A percentile compares a stretch with the other conserved stretches of the same genome.
Evolutionary conservation across 1,284 basidiomycete genomes (phyloP).

Genomic region (Tilletiaria anomala): DNA sequence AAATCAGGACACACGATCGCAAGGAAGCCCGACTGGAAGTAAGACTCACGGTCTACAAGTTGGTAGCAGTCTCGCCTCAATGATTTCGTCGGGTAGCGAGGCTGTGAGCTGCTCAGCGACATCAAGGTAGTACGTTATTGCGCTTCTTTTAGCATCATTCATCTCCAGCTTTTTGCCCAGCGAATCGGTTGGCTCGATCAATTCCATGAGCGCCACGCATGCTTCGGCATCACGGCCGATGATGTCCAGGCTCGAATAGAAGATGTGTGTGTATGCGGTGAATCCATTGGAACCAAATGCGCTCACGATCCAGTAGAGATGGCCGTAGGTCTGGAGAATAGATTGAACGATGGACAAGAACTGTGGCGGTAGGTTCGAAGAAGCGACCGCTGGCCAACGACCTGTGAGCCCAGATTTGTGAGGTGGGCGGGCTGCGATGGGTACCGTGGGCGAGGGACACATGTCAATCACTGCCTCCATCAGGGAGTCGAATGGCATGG

Average conservation of each 20-base stretch:
- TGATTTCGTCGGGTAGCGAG: slow-evolving; percentile 22
- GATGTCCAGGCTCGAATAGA: slow-evolving; percentile 33
- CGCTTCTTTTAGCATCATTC: too few species aligned
- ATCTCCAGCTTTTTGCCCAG: not conserved
- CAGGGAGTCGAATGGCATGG: slow-evolving; percentile 35
- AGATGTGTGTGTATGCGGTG: slow-evolving; percentile 31
- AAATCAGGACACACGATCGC: not conserved
- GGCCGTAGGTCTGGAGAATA: slow-evolving; percentile 18
- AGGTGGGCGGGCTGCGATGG: slow-evolving; percentile 3
- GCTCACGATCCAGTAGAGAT: slow-evolving; percentile 30
- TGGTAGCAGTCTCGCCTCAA: slow-evolving; percentile 21
- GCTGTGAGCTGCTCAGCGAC: slow-evolving; percentile 29
- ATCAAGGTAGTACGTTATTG: slow-evolving; percentile 27
- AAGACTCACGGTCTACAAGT: slow-evolving; percentile 13
- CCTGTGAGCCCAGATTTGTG: slow-evolving; percentile 2
- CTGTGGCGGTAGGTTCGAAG: slow-evolving; percentile 20
- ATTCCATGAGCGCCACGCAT: slow-evolving; percentile 14
- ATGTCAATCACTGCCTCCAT: slow-evolving; percentile 29
- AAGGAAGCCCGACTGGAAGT: not conserved
- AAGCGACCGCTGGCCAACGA: slow-evolving; percentile 13
- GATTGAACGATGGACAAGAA: slow-evolving; percentile 18
- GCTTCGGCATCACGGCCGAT: slow-evolving; percentile 25
- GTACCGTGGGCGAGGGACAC: slow-evolving; percentile 27
- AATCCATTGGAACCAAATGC: slow-evolving; percentile 31
- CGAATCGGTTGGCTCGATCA: not conserved